Base-by-base conservation (phyloP, 345 rosid species). In the Durio zibethinus region DNA sequence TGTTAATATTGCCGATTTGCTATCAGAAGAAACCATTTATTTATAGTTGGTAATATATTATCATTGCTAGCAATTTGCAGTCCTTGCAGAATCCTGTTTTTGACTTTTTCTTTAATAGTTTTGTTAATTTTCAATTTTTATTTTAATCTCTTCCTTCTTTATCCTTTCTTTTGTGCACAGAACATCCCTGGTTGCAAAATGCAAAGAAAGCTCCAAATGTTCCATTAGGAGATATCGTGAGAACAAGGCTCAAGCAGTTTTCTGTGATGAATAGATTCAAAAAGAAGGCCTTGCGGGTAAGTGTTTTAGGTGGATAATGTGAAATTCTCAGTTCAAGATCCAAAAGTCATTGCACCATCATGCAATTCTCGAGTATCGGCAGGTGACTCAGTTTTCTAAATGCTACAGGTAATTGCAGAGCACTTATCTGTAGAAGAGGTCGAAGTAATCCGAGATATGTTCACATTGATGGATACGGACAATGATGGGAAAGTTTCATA, bases 161-260 rank as follows among this genome's bases (percentile, higher is more conserved):
- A 69, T 33, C 67, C 77, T 38, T 61, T 64, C 53, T 80, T 29
- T 70, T 29, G 43, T 27, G 25, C 27, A 11, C 60, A 96, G 99
- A 93, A 53, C 99, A 96, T 78, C 85, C 98, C 20, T 96, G 99
- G 99, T 68, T 93, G 83, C 98, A 90, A 77, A 90, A 96, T 84
- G 88, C 93, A 59, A 96, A 92, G 91, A 96, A 96, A 82, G 99
- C 99, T 80, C 86, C 98, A 15, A 96, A 93, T 87, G 99, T 96
- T 69, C 98, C 97, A 42, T 87, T 96, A 52, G 99, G 99, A 61
- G 99, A 96, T 81, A 88, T 92, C 21, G 98, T 96, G 72, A 92
- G 98, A 87, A 76, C 99, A 50, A 88, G 99, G 80, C 91, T 96
- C 68, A 96, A 85, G 85, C 99, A 96, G 83, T 96, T 96, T 79